These are phyloP conservation scores for Ophiocordyceps camponoti-leonardi DNA, from an alignment of 2,329 filamentous ascomycete species.

Conservation along the genomic window DNA sequence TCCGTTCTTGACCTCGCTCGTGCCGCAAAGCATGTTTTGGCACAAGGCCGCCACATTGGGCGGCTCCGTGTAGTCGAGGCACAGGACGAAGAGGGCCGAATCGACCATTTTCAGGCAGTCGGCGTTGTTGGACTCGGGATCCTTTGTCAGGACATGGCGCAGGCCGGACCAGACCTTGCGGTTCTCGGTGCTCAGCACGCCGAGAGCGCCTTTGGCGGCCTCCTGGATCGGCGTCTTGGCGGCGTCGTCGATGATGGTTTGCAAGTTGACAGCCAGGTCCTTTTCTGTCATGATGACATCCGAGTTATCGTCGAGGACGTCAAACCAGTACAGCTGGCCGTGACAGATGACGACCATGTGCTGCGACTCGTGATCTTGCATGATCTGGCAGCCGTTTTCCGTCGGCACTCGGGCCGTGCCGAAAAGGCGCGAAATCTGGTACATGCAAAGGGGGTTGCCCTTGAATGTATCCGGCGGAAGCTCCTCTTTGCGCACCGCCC, in stretches of 20 bases:
- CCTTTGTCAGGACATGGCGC: constrained; percentile 70
- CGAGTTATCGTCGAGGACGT: constrained; percentile 84
- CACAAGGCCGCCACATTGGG: constrained; percentile 68
- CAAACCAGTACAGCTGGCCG: constrained; percentile 98
- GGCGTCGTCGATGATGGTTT: constrained; percentile 84
- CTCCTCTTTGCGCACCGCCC: constrained; percentile 84
- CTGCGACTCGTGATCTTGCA: constrained; percentile 82
- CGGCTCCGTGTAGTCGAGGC: constrained; percentile 83
- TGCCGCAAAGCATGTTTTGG: constrained; percentile 96
- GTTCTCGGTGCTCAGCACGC: constrained; percentile 90
- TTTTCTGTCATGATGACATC: constrained; percentile 96
- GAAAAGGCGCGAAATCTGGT: constrained; percentile 90
- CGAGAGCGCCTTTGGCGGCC: constrained; percentile 84
- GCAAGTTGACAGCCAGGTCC: constrained; percentile 78
- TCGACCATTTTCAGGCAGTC: constrained; percentile 94
- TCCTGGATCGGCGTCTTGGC: constrained; percentile 80
- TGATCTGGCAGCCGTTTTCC: constrained; percentile 87
- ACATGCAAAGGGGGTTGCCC: constrained; percentile 85
- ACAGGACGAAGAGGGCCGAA: constrained; percentile 81
- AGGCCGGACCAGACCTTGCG: constrained; percentile 90
- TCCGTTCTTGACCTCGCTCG: constrained; percentile 76
- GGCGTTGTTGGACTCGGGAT: constrained; percentile 82
- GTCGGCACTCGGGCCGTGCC: constrained; percentile 90
- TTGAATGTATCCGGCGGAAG: constrained; percentile 74
- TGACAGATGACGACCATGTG: constrained; percentile 88